Conservation (phyloP, 2,329 filamentous ascomycete species). For the Aureobasidium pullulans region DNA sequence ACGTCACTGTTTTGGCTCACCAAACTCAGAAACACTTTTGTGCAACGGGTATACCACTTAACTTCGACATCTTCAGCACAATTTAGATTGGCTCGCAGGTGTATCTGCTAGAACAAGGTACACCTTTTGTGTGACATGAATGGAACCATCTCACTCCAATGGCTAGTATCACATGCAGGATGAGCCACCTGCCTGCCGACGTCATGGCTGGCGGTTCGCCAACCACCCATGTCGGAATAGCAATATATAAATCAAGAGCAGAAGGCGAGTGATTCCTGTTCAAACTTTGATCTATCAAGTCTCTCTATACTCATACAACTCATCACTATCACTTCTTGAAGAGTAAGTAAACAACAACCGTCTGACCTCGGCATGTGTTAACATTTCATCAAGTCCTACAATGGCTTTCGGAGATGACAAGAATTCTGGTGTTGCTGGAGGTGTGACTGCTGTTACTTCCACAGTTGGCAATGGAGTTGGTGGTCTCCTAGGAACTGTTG, state of each 20-base stretch:
- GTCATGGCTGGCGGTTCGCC: slow-evolving; percentile 3
- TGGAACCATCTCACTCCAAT: background rate
- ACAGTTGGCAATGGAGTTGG: slow-evolving; percentile 49
- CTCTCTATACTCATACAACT: background rate
- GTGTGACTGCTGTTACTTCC: slow-evolving; percentile 49
- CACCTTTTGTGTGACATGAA: background rate
- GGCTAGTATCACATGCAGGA: background rate
- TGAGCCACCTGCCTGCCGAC: slow-evolving; percentile 2
- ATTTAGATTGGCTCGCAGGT: background rate
- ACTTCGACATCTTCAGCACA: background rate
- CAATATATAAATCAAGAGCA: background rate
- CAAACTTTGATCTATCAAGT: background rate
- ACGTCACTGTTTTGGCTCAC: slow-evolving; percentile 3
- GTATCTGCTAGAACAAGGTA: background rate
- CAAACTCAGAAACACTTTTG: background rate
- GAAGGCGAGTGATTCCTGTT: background rate
- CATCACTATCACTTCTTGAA: background rate
- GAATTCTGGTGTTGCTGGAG: slow-evolving; percentile 41
- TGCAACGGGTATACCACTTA: background rate
- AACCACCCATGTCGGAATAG: slow-evolving; percentile 1
- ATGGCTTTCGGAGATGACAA: slow-evolving; percentile 18
- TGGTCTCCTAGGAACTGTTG: slow-evolving; percentile 47
- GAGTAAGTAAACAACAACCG: background rate
- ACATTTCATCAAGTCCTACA: background rate
- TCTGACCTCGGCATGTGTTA: no score